phyloP scores from a whole-genome alignment of 1,284 basidiomycete species.

The Fistulina hepatica region DNA sequence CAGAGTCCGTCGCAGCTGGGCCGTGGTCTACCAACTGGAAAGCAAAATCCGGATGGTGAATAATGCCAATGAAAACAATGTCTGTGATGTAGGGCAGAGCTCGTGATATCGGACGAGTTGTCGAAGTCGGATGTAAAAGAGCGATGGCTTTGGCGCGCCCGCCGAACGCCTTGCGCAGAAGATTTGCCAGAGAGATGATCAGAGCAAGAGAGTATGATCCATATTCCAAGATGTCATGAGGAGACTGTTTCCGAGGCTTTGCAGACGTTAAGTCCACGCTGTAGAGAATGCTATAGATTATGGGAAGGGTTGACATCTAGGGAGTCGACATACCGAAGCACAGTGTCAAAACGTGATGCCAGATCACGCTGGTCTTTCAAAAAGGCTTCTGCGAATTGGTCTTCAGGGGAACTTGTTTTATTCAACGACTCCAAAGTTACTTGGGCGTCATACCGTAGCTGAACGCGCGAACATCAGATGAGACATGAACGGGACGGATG shows the following conservation, averaged over 20 bases:
- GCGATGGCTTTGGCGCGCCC: constrained; percentile 54
- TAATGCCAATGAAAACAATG: constrained; percentile 58
- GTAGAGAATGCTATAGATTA: constrained; percentile 10
- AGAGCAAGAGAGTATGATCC: constrained; percentile 50
- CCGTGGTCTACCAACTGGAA: constrained; percentile 84
- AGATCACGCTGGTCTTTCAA: constrained; percentile 57
- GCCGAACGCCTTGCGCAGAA: constrained; percentile 60
- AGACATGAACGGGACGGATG: background rate
- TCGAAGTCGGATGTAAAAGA: constrained; percentile 41
- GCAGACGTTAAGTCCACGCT: constrained; percentile 56
- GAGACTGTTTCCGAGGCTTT: constrained; percentile 33
- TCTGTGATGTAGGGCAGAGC: constrained; percentile 36
- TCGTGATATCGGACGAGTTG: constrained; percentile 38
- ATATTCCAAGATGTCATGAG: constrained; percentile 43
- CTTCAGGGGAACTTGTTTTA: constrained; percentile 33
- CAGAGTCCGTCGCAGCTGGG: constrained; percentile 58
- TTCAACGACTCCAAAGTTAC: constrained; percentile 58
- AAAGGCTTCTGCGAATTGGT: constrained; percentile 71
- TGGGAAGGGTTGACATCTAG: background rate
- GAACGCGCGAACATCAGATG: constrained; percentile 3
- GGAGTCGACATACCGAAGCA: constrained; percentile 38
- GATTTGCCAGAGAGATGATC: constrained; percentile 39
- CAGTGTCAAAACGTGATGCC: constrained; percentile 51
- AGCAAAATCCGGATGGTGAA: constrained; percentile 62
- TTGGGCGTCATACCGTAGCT: constrained; percentile 72